These are phyloP conservation scores for Linderniella brevidens DNA, from an alignment of 257 asterid species.

Conservation along the genomic window DNA sequence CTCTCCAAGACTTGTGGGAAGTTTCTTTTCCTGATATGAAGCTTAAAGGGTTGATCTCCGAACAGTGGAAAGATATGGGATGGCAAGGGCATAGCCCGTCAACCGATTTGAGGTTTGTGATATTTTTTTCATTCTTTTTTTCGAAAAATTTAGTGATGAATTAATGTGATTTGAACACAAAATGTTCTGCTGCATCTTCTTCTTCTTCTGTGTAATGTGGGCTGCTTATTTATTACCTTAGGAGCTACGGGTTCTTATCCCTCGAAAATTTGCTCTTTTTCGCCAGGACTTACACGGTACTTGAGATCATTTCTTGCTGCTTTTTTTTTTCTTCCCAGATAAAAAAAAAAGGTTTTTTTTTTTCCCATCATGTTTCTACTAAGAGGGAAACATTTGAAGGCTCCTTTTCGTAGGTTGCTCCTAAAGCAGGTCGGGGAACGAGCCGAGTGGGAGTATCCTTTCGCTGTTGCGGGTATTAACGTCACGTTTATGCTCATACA, in stretches of 20 bases:
- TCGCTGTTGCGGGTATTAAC: slow-evolving; percentile 87
- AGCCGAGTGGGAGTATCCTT: slow-evolving; percentile 88
- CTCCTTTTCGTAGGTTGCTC: slow-evolving; percentile 71
- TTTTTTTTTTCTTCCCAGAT: too few species aligned
- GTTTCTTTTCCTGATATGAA: slow-evolving; percentile 54
- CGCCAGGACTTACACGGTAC: slow-evolving; percentile 68
- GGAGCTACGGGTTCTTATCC: slow-evolving; percentile 89
- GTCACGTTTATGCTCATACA: slow-evolving; percentile 79
- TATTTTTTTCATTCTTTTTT: neutral
- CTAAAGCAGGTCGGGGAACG: slow-evolving; percentile 64
- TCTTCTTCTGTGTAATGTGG: slow-evolving; percentile 8
- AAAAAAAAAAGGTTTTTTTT: too few species aligned
- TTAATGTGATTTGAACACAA: too few species aligned
- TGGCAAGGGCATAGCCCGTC: slow-evolving; percentile 96
- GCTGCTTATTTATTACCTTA: slow-evolving; percentile 13
- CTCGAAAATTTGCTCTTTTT: slow-evolving; percentile 83
- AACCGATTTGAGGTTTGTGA: slow-evolving; percentile 68
- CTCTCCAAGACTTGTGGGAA: slow-evolving; percentile 62
- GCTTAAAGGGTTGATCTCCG: slow-evolving; percentile 65
- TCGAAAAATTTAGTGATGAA: too few species aligned
- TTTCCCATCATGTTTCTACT: too few species aligned
- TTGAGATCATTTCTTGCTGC: too few species aligned
- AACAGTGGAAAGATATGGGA: slow-evolving; percentile 98
- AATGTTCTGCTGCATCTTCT: slow-evolving; percentile 9
- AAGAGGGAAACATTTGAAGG: slow-evolving; percentile 23